phyloP scores from a whole-genome alignment of 441 rosid species.

The Biscutella auriculata region DNA sequence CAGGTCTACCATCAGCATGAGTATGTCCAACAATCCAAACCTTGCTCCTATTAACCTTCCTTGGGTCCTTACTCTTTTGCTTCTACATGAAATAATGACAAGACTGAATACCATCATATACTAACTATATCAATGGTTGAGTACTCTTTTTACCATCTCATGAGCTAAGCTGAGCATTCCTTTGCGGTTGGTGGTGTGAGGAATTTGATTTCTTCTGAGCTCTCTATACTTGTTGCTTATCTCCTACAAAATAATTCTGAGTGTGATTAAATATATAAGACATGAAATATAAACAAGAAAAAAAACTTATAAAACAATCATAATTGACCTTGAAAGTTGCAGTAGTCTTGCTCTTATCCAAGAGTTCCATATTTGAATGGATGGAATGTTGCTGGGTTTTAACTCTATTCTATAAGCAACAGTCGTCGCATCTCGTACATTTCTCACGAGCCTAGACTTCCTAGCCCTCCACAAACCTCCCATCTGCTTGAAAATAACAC shows the following conservation, averaged over 20 bases:
- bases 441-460: neutral
- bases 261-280: neutral
- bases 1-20: neutral
- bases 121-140: too few species aligned
- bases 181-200: neutral
- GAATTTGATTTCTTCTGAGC: neutral
- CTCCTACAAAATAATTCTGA: neutral
- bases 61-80: neutral
- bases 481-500: neutral
- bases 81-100: neutral
- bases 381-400: neutral
- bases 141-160: neutral
- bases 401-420: neutral
- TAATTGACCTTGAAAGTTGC: neutral
- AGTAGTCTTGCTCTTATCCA: neutral
- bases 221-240: neutral
- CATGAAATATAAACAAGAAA: too few species aligned
- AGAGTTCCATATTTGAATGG: neutral
- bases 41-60: neutral
- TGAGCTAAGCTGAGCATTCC: neutral
- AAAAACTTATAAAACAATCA: too few species aligned
- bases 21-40: neutral
- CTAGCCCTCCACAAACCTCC: neutral
- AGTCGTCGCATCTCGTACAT: neutral
- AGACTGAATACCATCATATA: neutral